These are phyloP conservation scores for Neostapfia colusana DNA, from an alignment of 176 grass and related monocot genomes.

Conservation along the genomic window DNA sequence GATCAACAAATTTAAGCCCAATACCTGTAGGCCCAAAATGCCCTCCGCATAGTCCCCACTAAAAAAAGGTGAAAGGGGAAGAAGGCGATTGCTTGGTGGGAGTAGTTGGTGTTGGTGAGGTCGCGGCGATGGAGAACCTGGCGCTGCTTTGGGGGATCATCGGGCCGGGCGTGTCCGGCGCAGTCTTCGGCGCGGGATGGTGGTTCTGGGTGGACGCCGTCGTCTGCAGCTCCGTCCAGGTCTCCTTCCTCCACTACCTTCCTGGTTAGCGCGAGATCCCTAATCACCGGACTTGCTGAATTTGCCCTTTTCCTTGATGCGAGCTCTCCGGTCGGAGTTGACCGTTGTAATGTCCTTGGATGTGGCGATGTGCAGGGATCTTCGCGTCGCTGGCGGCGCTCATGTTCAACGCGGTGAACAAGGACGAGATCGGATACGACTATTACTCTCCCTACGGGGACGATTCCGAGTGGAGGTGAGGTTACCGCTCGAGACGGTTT, in stretches of 20 bases:
- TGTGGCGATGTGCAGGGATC: slow-evolving; percentile 40
- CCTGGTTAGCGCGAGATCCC: slow-evolving; percentile 59
- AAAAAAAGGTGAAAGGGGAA: slow-evolving; percentile 9
- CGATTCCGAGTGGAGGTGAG: slow-evolving; percentile 82
- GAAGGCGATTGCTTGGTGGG: slow-evolving; percentile 29
- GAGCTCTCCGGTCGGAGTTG: background rate
- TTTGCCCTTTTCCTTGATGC: background rate
- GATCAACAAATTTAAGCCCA: background rate
- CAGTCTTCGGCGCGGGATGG: slow-evolving; percentile 89
- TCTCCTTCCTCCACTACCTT: slow-evolving; percentile 96
- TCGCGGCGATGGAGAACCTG: slow-evolving; percentile 62
- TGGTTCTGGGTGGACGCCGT: slow-evolving; percentile 99
- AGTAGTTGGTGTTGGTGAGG: slow-evolving; percentile 32
- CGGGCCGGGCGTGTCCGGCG: slow-evolving; percentile 78
- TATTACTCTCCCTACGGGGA: slow-evolving; percentile 78
- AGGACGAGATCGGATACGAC: slow-evolving; percentile 74
- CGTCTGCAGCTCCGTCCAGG: slow-evolving; percentile 78
- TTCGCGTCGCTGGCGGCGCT: slow-evolving; percentile 66
- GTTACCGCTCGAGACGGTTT: background rate
- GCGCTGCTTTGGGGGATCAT: slow-evolving; percentile 77
- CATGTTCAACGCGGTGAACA: slow-evolving; percentile 94
- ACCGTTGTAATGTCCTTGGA: background rate
- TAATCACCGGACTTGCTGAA: background rate
- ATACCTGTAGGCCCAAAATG: background rate
- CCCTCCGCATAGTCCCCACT: background rate